phyloP scores from a whole-genome alignment of 1,284 basidiomycete species.

The Peniophora sp. region DNA sequence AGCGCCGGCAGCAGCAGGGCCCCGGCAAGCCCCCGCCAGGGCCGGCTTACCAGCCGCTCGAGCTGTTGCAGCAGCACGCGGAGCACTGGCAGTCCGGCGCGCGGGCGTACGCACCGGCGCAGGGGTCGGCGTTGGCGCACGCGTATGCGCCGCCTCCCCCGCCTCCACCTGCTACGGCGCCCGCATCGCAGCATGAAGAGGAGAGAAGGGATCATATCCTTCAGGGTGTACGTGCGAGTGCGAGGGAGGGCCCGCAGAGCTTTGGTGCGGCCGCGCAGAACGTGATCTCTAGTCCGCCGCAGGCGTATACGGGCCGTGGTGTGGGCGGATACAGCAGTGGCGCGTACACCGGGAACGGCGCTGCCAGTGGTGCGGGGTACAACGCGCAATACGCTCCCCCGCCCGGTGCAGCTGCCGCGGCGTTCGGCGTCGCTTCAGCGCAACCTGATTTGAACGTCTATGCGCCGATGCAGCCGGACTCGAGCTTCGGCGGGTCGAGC shows the following conservation, averaged over 20 bases:
- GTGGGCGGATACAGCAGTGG: constrained; percentile 22
- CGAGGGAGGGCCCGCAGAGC: constrained; percentile 37
- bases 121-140: constrained; percentile 59
- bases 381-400: background rate
- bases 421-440: constrained; percentile 1
- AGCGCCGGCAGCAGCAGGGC: constrained; percentile 70
- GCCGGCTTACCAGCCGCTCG: constrained; percentile 70
- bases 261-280: constrained; percentile 35
- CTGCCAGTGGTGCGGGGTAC: constrained; percentile 46
- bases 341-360: constrained; percentile 46
- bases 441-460: constrained; percentile 37
- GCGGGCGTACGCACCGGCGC: constrained; percentile 16
- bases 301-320: constrained; percentile 41
- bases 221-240: constrained; percentile 67
- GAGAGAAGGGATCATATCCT: constrained; percentile 63
- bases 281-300: constrained; percentile 65
- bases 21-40: constrained; percentile 48
- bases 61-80: constrained; percentile 87
- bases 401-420: background rate
- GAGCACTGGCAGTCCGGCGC: constrained; percentile 61
- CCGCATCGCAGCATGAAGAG: constrained; percentile 46
- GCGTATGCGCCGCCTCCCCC: constrained; percentile 48
- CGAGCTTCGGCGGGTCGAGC: constrained; percentile 59
- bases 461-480: constrained; percentile 70
- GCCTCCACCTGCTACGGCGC: constrained; percentile 22